These are phyloP conservation scores for Pyronema omphalodes DNA, from an alignment of 495 filamentous ascomycete species.

Conservation along the genomic window DNA sequence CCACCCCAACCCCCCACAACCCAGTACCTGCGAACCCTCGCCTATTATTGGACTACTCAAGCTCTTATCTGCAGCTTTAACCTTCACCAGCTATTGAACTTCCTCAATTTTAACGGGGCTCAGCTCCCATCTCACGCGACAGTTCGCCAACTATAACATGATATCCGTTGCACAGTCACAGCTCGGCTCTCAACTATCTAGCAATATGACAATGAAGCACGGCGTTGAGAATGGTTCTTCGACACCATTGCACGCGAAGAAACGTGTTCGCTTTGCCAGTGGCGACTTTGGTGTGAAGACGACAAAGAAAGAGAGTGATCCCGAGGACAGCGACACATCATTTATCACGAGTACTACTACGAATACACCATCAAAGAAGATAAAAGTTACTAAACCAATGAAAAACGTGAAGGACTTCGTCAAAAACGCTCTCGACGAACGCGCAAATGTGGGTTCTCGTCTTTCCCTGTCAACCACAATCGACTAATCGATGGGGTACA, in stretches of 20 bases:
- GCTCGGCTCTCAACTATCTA: neutral
- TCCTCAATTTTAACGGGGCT: neutral
- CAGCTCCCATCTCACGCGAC: neutral
- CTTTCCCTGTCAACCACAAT: neutral
- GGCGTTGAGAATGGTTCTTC: neutral
- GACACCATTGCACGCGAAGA: neutral
- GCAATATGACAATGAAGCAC: neutral
- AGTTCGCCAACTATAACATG: neutral
- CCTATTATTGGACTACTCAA: neutral
- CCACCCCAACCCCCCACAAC: neutral
- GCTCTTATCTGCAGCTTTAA: neutral
- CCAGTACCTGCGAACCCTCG: neutral
- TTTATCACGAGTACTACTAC: too few species aligned
- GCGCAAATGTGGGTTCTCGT: conserved; percentile 12
- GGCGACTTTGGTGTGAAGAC: neutral
- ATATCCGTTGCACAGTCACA: neutral
- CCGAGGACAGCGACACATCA: neutral
- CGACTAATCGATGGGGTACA: conserved; percentile 4
- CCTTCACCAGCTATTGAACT: neutral
- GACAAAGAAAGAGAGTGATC: neutral
- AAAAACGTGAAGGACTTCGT: conserved; percentile 17
- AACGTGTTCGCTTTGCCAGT: neutral
- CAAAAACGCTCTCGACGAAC: conserved; percentile 18
- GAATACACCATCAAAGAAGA: neutral
- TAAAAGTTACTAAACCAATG: neutral